Evolutionary conservation across 768 basidiomycete species (phyloP).

Genomic region (Tricholoma furcatifolium): DNA sequence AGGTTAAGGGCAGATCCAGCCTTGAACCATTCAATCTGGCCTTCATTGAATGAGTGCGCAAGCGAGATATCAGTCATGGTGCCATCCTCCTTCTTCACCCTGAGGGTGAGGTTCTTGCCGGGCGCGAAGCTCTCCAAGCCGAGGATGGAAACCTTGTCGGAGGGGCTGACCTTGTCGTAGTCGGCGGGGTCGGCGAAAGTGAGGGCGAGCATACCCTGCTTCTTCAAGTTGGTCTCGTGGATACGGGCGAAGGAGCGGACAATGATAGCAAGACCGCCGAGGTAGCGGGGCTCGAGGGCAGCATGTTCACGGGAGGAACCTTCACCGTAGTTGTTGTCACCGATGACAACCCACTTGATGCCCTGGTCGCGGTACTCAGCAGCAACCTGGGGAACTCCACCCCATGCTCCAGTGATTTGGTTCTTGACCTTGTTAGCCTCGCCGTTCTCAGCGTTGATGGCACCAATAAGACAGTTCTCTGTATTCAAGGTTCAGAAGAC

Average conservation of each 20-base stretch:
- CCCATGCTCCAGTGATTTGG: slow-evolving; percentile 84
- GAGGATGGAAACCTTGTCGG: slow-evolving; percentile 86
- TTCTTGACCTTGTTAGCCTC: slow-evolving; percentile 97
- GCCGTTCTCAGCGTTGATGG: slow-evolving; percentile 92
- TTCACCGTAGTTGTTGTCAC: slow-evolving; percentile 96
- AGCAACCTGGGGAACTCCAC: slow-evolving; percentile 80
- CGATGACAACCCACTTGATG: slow-evolving; percentile 97
- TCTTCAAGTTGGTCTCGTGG: slow-evolving; percentile 98
- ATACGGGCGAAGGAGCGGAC: slow-evolving; percentile 96
- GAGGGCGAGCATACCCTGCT: slow-evolving; percentile 97
- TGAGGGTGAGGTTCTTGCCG: slow-evolving; percentile 86
- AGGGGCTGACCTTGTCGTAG: slow-evolving; percentile 89
- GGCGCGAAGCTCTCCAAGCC: slow-evolving; percentile 89
- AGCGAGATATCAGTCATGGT: slow-evolving; percentile 54
- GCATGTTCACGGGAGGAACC: slow-evolving; percentile 98
- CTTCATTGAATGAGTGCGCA: slow-evolving; percentile 95
- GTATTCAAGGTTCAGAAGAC: neutral
- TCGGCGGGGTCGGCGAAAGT: slow-evolving; percentile 91
- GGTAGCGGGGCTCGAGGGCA: slow-evolving; percentile 92
- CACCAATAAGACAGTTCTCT: slow-evolving; percentile 98
- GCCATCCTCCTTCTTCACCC: slow-evolving; percentile 82
- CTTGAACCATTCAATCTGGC: slow-evolving; percentile 99
- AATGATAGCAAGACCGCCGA: slow-evolving; percentile 95
- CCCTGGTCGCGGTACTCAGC: slow-evolving; percentile 87
- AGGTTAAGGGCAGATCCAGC: slow-evolving; percentile 92